phyloP scores from a whole-genome alignment of 208 protist genomes.

The Porcisia deanei region DNA sequence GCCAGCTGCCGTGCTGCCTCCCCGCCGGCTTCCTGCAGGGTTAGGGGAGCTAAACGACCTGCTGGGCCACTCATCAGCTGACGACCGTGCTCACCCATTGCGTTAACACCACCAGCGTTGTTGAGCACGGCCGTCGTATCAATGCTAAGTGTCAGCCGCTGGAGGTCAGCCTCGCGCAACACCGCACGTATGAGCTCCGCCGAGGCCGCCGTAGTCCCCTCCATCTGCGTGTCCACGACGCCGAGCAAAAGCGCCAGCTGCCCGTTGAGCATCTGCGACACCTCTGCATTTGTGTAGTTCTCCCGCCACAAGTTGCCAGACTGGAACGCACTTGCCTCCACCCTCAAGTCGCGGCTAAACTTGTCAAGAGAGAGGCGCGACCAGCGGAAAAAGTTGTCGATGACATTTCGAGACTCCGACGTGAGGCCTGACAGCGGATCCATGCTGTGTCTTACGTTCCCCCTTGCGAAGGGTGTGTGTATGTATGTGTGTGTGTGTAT shows the following conservation, averaged over 20 bases:
- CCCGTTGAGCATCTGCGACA: conserved; percentile 52
- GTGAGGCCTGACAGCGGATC: conserved; percentile 58
- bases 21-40: conserved; percentile 50
- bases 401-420: conserved; percentile 41
- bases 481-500: neutral
- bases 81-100: conserved; percentile 50
- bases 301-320: conserved; percentile 59
- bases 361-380: conserved; percentile 62
- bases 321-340: conserved; percentile 60
- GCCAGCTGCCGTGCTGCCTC: conserved; percentile 64
- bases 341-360: conserved; percentile 55
- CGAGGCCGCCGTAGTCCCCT: conserved; percentile 43
- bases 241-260: conserved; percentile 58
- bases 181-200: conserved; percentile 71
- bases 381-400: conserved; percentile 72
- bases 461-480: neutral
- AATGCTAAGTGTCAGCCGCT: conserved; percentile 54
- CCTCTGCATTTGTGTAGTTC: conserved; percentile 47
- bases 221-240: conserved; percentile 54
- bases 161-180: conserved; percentile 66
- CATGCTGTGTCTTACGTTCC: conserved; percentile 1
- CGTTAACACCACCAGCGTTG: conserved; percentile 50
- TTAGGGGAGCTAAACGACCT: conserved; percentile 62
- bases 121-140: conserved; percentile 53
- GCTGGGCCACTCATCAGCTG: conserved; percentile 60